Base-by-base conservation (phyloP, 2,329 filamentous ascomycete species). In the Neopestalotiopsis sp. region DNA sequence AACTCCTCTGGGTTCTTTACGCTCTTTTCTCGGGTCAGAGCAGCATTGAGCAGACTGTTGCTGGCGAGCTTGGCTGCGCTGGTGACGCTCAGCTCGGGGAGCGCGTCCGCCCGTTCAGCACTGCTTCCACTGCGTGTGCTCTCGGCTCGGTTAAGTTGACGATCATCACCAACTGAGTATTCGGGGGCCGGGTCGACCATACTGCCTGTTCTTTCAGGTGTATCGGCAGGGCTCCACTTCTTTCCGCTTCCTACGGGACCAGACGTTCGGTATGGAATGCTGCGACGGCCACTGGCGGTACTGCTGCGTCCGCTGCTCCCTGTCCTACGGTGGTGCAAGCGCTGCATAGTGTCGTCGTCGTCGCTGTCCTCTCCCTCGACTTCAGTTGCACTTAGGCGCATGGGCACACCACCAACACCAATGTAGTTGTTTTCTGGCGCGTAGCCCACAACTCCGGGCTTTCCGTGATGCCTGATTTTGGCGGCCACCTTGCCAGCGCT, bases 381-480 rank as follows among this genome's bases (percentile, higher is more conserved):
- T 80, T 99, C 96, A 65, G 93, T 97, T n/a, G 96, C 95, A 79
- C 94, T 97, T 71, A 99, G 86, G 58, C 96, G 91, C 81, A 98
- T 90, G 2, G 96, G 96, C 53, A 98, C 95, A 67, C 94, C 94
- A 56, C 91, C 89, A 1, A 91, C 88, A 56, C 89, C 89, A 56
- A 89, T 92, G 70, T 94, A 92, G 68, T 95, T 95, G 68, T 86
- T 89, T 59, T 91, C 92, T 2, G 93, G 91, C 10, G 91, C 90
- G 79, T 97, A 97, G 53, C 93, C 91, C 9, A 93, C 90, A 4
- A 94, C 89, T 57, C 90, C 92, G 9, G 90, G 91, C 78, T 95
- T 94, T 71, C 92, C 92, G 78, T 95, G 93, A 79, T 97, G 94
- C 72, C 94, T 87, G 75, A 97, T 97, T 86, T 97, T 98, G 77